phyloP scores from a whole-genome alignment of 176 grass and related monocot species.

The Panicum miliaceum region DNA sequence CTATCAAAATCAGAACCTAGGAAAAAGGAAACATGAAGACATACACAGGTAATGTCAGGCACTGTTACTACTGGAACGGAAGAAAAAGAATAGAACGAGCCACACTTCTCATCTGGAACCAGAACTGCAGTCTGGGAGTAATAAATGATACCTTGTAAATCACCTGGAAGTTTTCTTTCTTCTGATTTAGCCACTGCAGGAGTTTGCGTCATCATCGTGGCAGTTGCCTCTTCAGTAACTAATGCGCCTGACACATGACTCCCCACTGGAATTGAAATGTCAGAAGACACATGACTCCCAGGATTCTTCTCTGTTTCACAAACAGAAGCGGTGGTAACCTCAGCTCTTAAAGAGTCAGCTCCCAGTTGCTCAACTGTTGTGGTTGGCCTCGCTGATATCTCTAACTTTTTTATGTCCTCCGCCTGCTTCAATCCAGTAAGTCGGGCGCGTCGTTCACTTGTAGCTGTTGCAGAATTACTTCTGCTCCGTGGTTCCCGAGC shows the following conservation, averaged over 20 bases:
- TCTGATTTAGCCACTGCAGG: slow-evolving; percentile 26
- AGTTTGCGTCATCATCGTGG: slow-evolving; percentile 20
- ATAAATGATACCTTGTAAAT: slow-evolving; percentile 38
- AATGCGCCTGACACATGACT: slow-evolving; percentile 4
- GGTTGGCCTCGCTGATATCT: slow-evolving; percentile 33
- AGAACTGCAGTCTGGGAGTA: not conserved
- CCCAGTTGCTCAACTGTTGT: slow-evolving; percentile 45
- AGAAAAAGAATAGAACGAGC: not conserved
- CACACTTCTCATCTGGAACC: slow-evolving; percentile 14
- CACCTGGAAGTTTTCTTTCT: slow-evolving; percentile 33
- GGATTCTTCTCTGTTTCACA: slow-evolving; percentile 33
- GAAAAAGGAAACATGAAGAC: not conserved
- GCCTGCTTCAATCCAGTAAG: slow-evolving; percentile 57
- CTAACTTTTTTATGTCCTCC: slow-evolving; percentile 47
- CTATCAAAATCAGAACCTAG: slow-evolving; percentile 10
- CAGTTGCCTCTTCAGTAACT: slow-evolving; percentile 19
- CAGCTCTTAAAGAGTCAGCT: slow-evolving; percentile 25
- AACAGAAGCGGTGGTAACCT: slow-evolving; percentile 28
- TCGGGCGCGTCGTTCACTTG: slow-evolving; percentile 59
- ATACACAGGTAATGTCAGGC: not conserved
- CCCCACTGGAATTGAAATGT: slow-evolving; percentile 17
- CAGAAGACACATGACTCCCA: slow-evolving; percentile 26
- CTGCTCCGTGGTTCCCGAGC: slow-evolving; percentile 50
- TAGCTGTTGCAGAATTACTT: slow-evolving; percentile 64
- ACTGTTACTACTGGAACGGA: not conserved